These are phyloP conservation scores for Choiromyces venosus DNA, from an alignment of 495 filamentous ascomycete genomes.

Conservation along the genomic window DNA sequence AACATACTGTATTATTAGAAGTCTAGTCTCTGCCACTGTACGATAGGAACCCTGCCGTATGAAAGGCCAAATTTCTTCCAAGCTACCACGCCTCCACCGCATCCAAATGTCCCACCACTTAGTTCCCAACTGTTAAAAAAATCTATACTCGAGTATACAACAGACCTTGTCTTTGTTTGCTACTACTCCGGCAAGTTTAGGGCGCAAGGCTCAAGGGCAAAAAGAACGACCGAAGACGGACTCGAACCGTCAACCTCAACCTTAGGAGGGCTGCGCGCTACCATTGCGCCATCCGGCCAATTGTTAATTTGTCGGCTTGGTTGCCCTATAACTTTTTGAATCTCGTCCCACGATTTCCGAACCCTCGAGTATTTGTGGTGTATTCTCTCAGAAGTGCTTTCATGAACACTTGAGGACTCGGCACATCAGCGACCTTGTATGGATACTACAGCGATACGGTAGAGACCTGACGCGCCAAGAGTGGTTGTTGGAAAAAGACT, in stretches of 20 bases:
- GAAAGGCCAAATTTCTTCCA: too few relatives aligned
- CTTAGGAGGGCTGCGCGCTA: slow-evolving; percentile 29
- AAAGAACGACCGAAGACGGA: slow-evolving; percentile 22
- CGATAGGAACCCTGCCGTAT: too few relatives aligned
- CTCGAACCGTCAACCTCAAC: slow-evolving; percentile 30
- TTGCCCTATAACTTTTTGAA: background rate
- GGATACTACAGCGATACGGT: background rate
- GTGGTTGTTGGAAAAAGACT: background rate
- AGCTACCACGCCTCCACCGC: too few relatives aligned
- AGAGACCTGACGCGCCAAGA: background rate
- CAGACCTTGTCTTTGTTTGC: background rate
- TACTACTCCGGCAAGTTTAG: background rate
- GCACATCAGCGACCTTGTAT: background rate
- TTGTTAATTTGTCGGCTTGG: background rate
- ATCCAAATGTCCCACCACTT: too few relatives aligned
- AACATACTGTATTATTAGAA: background rate
- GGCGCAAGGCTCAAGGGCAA: background rate
- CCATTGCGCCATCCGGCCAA: slow-evolving; percentile 19
- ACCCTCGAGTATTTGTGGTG: background rate
- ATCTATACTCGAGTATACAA: too few relatives aligned
- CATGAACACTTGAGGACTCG: background rate
- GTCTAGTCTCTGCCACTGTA: background rate
- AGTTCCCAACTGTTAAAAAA: background rate
- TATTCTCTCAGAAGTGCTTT: background rate
- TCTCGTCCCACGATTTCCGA: background rate